Evolutionary conservation across 208 protist genomes (phyloP).

Genomic region (Entamoeba invadens): DNA sequence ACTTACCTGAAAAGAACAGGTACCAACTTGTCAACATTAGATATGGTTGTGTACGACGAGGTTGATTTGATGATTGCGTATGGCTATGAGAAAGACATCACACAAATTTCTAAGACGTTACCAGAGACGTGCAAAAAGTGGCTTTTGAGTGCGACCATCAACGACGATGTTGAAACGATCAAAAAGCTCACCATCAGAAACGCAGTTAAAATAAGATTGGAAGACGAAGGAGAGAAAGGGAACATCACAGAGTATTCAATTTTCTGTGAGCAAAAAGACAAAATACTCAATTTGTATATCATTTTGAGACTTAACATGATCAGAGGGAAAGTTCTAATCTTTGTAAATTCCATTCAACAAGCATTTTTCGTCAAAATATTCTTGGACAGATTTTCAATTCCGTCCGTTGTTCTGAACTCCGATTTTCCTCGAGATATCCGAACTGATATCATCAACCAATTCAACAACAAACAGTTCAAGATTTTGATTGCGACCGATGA

Average conservation of each 20-base stretch:
- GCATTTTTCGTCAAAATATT: background rate
- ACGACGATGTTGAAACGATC: background rate
- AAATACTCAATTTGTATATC: background rate
- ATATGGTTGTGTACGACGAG: background rate
- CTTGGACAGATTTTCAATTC: background rate
- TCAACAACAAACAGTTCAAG: background rate
- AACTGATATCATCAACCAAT: background rate
- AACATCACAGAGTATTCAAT: background rate
- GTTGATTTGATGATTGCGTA: background rate
- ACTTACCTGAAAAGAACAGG: background rate
- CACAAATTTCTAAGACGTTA: background rate
- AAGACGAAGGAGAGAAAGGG: background rate
- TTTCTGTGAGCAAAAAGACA: background rate
- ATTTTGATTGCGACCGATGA: slow-evolving; percentile 9
- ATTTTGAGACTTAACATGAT: background rate
- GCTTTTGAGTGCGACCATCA: background rate
- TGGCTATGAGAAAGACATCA: background rate
- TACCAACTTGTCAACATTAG: background rate
- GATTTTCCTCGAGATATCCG: background rate
- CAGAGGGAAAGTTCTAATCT: background rate
- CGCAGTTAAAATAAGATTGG: background rate
- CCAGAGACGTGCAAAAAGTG: background rate
- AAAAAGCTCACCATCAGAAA: background rate
- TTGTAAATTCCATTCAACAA: background rate
- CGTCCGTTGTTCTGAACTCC: background rate